Evolutionary conservation across 768 basidiomycete species (phyloP).

Genomic region (Boletus coccyginus): DNA sequence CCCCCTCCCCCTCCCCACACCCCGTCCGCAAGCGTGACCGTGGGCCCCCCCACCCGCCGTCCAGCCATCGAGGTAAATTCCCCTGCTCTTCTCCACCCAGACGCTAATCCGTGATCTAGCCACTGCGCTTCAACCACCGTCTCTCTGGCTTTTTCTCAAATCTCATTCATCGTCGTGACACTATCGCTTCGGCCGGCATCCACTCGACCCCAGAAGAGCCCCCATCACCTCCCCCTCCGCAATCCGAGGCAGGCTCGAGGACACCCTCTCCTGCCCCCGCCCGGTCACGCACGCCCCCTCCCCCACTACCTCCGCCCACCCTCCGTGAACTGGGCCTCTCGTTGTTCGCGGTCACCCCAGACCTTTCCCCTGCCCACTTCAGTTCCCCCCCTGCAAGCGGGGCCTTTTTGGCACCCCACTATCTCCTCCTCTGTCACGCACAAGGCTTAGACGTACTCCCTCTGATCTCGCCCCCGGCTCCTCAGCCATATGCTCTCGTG

Average conservation of each 20-base stretch:
- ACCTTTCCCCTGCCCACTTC: conserved; percentile 74
- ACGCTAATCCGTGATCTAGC: conserved; percentile 15
- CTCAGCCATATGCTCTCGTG: conserved; percentile 78
- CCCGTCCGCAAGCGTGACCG: conserved; percentile 15
- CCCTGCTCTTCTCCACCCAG: conserved; percentile 4
- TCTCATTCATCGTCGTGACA: conserved; percentile 72
- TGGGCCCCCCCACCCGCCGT: conserved; percentile 41
- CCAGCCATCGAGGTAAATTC: conserved; percentile 55
- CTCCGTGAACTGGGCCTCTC: conserved; percentile 75
- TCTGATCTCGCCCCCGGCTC: conserved; percentile 66
- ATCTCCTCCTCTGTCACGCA: conserved; percentile 77
- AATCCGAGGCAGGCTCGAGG: conserved; percentile 43
- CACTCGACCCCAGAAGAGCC: conserved; percentile 36
- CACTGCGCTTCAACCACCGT: conserved; percentile 66
- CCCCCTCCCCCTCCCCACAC: neutral
- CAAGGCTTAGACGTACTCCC: conserved; percentile 89
- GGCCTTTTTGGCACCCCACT: conserved; percentile 78
- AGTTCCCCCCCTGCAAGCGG: conserved; percentile 74
- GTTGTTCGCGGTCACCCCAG: conserved; percentile 61
- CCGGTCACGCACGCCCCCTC: conserved; percentile 69
- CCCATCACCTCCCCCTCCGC: conserved; percentile 24
- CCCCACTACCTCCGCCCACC: conserved; percentile 65
- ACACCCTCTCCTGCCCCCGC: conserved; percentile 52
- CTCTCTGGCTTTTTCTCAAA: conserved; percentile 84
- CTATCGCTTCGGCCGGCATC: conserved; percentile 25